Conservation (phyloP, 2,329 filamentous ascomycete genomes). For the Erysiphe pulchra region DNA sequence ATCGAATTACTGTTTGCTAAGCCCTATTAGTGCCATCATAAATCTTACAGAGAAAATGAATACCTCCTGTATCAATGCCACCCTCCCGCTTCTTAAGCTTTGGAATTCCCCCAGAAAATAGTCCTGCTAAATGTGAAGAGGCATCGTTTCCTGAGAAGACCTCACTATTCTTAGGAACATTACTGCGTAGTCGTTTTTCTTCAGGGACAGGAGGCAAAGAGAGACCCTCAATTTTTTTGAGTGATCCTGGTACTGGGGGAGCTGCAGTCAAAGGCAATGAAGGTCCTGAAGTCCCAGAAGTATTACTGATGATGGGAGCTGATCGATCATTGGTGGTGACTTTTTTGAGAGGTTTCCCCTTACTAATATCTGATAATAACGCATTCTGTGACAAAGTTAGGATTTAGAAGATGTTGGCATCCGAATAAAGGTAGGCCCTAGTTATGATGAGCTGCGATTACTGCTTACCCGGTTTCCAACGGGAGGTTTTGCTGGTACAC, state of each 20-base stretch:
- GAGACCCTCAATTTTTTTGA: conserved; percentile 33
- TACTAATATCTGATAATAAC: conserved; percentile 65
- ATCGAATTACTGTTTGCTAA: conserved; percentile 5
- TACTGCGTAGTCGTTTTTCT: conserved; percentile 47
- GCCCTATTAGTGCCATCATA: neutral
- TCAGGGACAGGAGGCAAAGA: conserved; percentile 36
- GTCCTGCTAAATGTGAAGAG: conserved; percentile 58
- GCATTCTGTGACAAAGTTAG: conserved; percentile 35
- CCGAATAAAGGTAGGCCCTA: conserved; percentile 1
- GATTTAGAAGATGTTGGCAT: neutral
- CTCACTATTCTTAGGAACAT: conserved; percentile 43
- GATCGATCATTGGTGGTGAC: conserved; percentile 81
- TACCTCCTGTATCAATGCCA: conserved; percentile 47
- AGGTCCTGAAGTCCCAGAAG: conserved; percentile 26
- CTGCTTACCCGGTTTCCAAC: conserved; percentile 34
- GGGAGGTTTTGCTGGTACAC: conserved; percentile 30
- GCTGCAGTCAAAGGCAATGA: conserved; percentile 43
- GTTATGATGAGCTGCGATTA: conserved; percentile 5
- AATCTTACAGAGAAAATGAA: conserved; percentile 5
- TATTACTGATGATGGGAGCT: conserved; percentile 40
- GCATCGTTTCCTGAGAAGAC: conserved; percentile 22
- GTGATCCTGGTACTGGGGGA: conserved; percentile 49
- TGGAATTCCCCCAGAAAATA: conserved; percentile 88
- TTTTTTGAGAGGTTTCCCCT: conserved; percentile 60
- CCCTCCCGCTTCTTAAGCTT: conserved; percentile 76